phyloP scores from a whole-genome alignment of 139 green algal species.

The Marvania coccoides region DNA sequence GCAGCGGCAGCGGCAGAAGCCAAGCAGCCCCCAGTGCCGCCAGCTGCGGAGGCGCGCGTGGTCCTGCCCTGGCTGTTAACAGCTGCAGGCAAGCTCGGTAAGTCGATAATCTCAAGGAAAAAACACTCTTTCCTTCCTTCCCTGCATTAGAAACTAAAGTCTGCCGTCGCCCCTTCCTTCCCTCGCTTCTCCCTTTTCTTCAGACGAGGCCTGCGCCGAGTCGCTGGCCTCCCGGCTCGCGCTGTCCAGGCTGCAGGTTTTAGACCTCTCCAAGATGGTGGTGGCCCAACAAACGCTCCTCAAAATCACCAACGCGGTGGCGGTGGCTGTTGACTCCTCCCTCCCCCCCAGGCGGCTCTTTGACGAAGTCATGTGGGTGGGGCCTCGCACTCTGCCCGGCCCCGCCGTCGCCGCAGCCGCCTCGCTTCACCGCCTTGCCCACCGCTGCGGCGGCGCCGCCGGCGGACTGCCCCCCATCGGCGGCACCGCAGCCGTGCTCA shows the following conservation, averaged over 20 bases:
- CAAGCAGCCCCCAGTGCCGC: not conserved
- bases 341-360: too few species aligned
- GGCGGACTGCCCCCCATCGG: not conserved
- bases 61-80: not conserved
- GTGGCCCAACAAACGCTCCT: not conserved
- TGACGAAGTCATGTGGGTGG: not conserved
- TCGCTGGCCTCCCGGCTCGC: not conserved
- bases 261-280: constrained; percentile 1
- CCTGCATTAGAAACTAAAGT: too few species aligned
- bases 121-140: too few species aligned
- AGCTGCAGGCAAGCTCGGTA: not conserved
- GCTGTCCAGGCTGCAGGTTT: not conserved
- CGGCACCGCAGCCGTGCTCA: not conserved
- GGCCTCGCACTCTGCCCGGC: not conserved
- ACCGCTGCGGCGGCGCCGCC: not conserved
- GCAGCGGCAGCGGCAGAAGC: too few species aligned
- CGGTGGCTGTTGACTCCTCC: too few species aligned
- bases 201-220: not conserved
- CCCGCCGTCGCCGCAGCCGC: constrained; percentile 5
- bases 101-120: too few species aligned
- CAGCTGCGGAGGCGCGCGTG: not conserved
- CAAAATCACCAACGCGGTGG: too few species aligned
- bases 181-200: too few species aligned
- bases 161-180: too few species aligned
- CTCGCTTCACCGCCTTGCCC: constrained; percentile 15